Base-by-base conservation (phyloP, 139 green algal genomes). In the Micractinium conductrix region DNA sequence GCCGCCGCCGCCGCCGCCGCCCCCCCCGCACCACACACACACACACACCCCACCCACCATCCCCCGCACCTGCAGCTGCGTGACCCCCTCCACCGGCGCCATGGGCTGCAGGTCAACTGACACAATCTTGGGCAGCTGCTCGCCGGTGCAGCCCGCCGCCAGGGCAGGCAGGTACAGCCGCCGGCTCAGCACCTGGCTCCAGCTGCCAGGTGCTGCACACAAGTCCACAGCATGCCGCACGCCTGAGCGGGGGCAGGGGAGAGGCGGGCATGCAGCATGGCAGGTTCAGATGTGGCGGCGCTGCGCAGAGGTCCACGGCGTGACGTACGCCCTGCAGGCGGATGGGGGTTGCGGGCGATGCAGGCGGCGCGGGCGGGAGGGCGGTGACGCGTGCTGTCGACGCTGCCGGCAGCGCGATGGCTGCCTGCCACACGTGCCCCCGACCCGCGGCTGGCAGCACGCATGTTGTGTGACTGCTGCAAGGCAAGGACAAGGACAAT, bases 41-140 rank as follows among this genome's bases (percentile, higher is more conserved):
- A 21, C 67, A 5, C 67, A 69, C 28, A 69, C 26, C n/a, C n/a
- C 17, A 65, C 30, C 12, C 37, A 74, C 14, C 72, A 12, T 19
- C 14, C 44, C 72, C 24, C 81, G 24, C 30, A 81, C 91, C 89
- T 98, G 97, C 40, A 99, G 94, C 86, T 97, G 92, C 1, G 87
- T 92, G 7, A 99, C 94, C 0, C 97, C 97, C 81, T 99, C 97
- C 14, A 99, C 94, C 33, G 97, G 94, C 17, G 96, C 97, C 97
- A 99, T 99, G 48, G 97, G 97, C 92, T 99, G 96, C 76, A 99
- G 87, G 88, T 99, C 97, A 19, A 99, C 95, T 5, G 97, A 94
- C 50, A 99, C 96, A 60, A 99, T 97, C 63, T 95, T 94, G n/a
- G 97, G 96, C 2, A 91, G 86, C 30, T 92, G 79, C 42, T 72